Percentiles rank a stretch among this genome's conserved stretches.
Evolutionary conservation across 495 filamentous ascomycete species (phyloP).

Genomic region (Podospora fimiseda): DNA sequence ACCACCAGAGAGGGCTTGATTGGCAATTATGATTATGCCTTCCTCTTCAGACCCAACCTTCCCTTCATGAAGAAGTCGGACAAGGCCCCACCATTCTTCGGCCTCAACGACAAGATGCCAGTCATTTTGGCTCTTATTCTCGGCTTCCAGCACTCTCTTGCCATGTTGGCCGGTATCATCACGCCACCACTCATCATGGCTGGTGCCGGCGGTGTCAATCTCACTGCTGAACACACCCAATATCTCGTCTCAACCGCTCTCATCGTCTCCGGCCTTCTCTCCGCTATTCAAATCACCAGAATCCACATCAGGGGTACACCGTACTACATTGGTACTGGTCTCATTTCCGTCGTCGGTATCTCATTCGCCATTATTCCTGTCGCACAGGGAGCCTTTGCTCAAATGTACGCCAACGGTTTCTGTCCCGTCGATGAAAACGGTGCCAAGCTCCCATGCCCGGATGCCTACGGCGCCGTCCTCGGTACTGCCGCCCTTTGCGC

Average conservation of each 20-base stretch:
- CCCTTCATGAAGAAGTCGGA: constrained; percentile 70
- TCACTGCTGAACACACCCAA: constrained; percentile 53
- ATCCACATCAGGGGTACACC: constrained; percentile 73
- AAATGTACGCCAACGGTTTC: constrained; percentile 81
- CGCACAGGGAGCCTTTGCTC: constrained; percentile 64
- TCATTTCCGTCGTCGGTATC: constrained; percentile 86
- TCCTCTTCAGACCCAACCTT: constrained; percentile 67
- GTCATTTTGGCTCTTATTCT: constrained; percentile 63
- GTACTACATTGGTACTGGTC: constrained; percentile 81
- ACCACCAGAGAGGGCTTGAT: constrained; percentile 63
- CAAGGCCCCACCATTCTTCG: constrained; percentile 74
- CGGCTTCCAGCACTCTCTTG: constrained; percentile 44
- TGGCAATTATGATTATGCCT: constrained; percentile 77
- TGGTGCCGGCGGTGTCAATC: constrained; percentile 58
- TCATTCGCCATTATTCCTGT: constrained; percentile 86
- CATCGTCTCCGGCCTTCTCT: constrained; percentile 78
- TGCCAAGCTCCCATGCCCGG: constrained; percentile 67
- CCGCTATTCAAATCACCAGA: constrained; percentile 75
- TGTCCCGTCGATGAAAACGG: constrained; percentile 62
- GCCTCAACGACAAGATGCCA: constrained; percentile 76
- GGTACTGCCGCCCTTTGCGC: constrained; percentile 68
- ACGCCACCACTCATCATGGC: constrained; percentile 75
- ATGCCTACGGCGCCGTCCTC: constrained; percentile 78
- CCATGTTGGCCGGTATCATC: constrained; percentile 56
- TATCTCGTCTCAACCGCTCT: constrained; percentile 87